Percentiles rank a stretch among this genome's conserved stretches.
phyloP scores from a whole-genome alignment of 176 grass and related monocot genomes.

The Canna indica region DNA sequence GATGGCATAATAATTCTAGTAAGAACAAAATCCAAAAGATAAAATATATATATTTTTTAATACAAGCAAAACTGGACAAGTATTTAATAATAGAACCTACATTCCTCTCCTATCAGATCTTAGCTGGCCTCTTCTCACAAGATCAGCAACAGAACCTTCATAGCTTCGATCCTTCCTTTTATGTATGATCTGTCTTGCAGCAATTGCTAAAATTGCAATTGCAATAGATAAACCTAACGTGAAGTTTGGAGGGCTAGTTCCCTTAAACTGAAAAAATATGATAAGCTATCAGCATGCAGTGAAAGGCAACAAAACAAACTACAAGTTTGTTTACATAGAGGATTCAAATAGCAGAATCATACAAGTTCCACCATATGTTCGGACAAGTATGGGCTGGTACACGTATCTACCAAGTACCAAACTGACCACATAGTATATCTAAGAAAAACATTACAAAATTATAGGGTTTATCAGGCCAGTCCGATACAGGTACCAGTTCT shows the following conservation, averaged over 20 bases:
- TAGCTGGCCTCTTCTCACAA: conserved; percentile 87
- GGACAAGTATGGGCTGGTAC: neutral
- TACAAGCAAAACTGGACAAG: conserved; percentile 18
- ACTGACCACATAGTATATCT: too few relatives aligned
- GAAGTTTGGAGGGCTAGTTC: conserved; percentile 35
- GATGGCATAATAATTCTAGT: neutral
- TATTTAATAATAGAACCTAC: conserved; percentile 37
- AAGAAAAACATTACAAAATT: too few relatives aligned
- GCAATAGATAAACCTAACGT: conserved; percentile 40
- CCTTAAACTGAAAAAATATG: conserved; percentile 42
- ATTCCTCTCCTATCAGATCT: conserved; percentile 73
- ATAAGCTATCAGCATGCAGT: neutral
- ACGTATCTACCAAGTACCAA: neutral
- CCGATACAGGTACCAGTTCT: too few relatives aligned
- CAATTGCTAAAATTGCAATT: conserved; percentile 43
- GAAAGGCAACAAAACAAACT: neutral
- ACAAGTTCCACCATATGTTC: neutral
- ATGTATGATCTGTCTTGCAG: conserved; percentile 40
- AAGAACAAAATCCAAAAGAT: neutral
- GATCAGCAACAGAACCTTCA: conserved; percentile 82
- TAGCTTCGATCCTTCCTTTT: conserved; percentile 33
- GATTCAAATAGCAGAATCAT: neutral
- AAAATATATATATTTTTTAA: neutral
- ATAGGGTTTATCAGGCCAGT: too few relatives aligned
- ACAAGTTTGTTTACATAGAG: neutral